Conservation (phyloP, 305 asterid genomes). For the Fraxinus ornus region DNA sequence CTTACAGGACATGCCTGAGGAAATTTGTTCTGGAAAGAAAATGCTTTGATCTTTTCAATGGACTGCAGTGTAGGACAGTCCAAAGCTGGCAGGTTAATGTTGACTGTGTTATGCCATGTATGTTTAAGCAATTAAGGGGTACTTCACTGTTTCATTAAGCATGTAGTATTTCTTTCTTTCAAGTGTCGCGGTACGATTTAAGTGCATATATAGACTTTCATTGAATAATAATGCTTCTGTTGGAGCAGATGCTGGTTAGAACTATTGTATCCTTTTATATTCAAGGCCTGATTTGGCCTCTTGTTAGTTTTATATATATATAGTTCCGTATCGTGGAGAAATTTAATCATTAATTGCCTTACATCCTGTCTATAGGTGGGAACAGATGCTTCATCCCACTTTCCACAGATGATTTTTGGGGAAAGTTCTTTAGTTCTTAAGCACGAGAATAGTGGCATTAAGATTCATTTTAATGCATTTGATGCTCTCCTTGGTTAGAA, state of each 20-base stretch:
- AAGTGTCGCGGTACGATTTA: neutral
- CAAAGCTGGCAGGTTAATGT: neutral
- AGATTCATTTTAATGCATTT: constrained; percentile 72
- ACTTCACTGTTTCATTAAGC: neutral
- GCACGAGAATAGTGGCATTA: constrained; percentile 65
- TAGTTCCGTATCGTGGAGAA: neutral
- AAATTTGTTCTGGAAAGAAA: neutral
- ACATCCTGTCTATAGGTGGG: constrained; percentile 70
- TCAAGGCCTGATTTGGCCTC: neutral
- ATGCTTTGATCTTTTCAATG: constrained; percentile 1
- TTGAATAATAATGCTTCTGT: neutral
- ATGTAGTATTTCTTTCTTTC: neutral
- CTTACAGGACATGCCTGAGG: neutral
- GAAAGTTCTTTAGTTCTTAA: constrained; percentile 71
- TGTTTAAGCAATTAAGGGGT: neutral
- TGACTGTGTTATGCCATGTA: neutral
- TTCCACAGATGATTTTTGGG: constrained; percentile 98
- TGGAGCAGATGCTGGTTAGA: neutral
- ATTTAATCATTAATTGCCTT: neutral
- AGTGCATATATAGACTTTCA: neutral
- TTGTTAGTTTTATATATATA: neutral
- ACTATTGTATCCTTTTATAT: constrained; percentile 2
- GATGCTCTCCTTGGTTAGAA: constrained; percentile 96
- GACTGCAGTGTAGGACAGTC: neutral
- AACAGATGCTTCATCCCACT: constrained; percentile 77